Percentiles rank a stretch among this genome's conserved stretches.
Conservation (phyloP, 345 rosid species). For the Aegle marmelos region DNA sequence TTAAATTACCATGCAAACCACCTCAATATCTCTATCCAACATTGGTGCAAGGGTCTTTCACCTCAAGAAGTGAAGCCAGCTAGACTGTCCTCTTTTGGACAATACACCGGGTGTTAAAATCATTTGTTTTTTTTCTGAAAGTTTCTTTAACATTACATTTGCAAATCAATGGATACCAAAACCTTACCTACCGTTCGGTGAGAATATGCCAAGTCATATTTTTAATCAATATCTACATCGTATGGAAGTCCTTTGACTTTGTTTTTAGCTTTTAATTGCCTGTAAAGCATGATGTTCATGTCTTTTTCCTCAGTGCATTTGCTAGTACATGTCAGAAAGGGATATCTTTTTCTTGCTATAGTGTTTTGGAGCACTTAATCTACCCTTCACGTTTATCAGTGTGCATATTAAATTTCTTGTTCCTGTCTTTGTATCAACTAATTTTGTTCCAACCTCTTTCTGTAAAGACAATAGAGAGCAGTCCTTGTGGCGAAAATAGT, state of each 20-base stretch:
- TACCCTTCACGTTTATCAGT: neutral
- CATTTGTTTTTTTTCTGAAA: neutral
- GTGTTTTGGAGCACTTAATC: slow-evolving; percentile 4
- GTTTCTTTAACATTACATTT: neutral
- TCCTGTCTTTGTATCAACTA: slow-evolving; percentile 15
- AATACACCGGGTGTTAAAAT: neutral
- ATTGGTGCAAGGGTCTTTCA: neutral
- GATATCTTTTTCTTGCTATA: slow-evolving; percentile 1
- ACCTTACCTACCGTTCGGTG: neutral
- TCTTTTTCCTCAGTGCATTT: slow-evolving; percentile 1
- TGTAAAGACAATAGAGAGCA: slow-evolving; percentile 88
- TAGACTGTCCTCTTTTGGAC: neutral
- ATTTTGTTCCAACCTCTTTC: slow-evolving; percentile 19
- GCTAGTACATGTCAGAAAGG: neutral
- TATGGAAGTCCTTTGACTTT: neutral
- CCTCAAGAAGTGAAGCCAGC: neutral
- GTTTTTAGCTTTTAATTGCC: neutral
- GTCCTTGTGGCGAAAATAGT: slow-evolving; percentile 67
- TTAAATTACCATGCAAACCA: neutral
- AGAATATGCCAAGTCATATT: neutral
- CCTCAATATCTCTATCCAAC: neutral
- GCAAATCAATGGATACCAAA: neutral
- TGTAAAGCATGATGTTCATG: neutral
- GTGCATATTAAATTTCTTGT: neutral
- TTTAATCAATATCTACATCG: neutral